Percentiles rank a stretch among this genome's conserved stretches.
phyloP scores from a whole-genome alignment of 2,329 filamentous ascomycete species.

The Trichoderma sp. region DNA sequence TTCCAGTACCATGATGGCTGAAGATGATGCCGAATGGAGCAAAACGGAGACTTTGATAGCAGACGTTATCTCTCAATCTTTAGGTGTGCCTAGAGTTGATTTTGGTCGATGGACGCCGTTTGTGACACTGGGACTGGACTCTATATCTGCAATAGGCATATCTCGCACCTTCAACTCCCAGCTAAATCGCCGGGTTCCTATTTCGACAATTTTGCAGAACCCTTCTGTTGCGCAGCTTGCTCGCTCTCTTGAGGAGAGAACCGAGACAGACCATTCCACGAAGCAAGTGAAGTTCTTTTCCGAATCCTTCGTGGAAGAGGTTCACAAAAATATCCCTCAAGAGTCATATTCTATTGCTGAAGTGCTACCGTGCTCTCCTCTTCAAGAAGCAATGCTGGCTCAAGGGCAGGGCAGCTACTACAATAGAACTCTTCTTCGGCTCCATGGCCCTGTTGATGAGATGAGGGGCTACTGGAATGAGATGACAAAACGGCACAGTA shows the following conservation, averaged over 20 bases:
- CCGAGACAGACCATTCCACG: background rate
- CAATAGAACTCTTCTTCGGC: slow-evolving; percentile 68
- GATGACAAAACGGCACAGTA: slow-evolving; percentile 68
- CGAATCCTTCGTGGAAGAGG: slow-evolving; percentile 29
- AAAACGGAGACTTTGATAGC: slow-evolving; percentile 59
- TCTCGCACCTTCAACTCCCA: slow-evolving; percentile 56
- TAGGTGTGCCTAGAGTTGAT: slow-evolving; percentile 46
- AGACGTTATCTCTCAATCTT: slow-evolving; percentile 52
- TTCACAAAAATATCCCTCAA: slow-evolving; percentile 28
- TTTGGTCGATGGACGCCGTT: slow-evolving; percentile 71
- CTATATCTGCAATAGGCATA: slow-evolving; percentile 75
- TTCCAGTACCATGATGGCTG: slow-evolving; percentile 33
- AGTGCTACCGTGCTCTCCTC: slow-evolving; percentile 78
- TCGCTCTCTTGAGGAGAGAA: slow-evolving; percentile 29
- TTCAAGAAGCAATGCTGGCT: slow-evolving; percentile 85
- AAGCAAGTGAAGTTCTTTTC: slow-evolving; percentile 32
- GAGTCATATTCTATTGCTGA: slow-evolving; percentile 46
- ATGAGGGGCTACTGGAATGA: slow-evolving; percentile 63
- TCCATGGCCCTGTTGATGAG: slow-evolving; percentile 51
- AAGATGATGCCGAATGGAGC: slow-evolving; percentile 50
- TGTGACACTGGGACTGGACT: slow-evolving; percentile 78
- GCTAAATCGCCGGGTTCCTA: slow-evolving; percentile 54
- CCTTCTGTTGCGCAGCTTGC: slow-evolving; percentile 66
- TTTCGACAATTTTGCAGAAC: slow-evolving; percentile 70
- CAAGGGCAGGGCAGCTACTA: slow-evolving; percentile 60